Evolutionary conservation across 2,329 filamentous ascomycete genomes (phyloP), one percentile per base, ranked within the genome.

Genomic region (Triangularia verruculosa): DNA sequence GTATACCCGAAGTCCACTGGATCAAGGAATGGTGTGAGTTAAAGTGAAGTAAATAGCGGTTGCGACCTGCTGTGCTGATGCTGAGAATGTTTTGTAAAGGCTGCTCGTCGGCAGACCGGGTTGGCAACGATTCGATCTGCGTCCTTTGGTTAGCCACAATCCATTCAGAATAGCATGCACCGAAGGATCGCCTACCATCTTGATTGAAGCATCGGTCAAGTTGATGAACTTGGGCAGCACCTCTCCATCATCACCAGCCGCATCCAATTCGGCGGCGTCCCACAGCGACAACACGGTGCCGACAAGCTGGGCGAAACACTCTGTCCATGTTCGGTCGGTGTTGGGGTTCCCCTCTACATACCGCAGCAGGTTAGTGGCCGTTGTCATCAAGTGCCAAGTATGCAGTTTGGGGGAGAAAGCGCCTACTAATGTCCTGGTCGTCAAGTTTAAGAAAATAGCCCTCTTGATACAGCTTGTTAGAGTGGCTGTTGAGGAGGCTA

Each of bases 381-480:
- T 59, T 34, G 25, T 62, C 56, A 61, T 57, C 52, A 57, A 27
- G 69, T 67, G 70, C 62, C 55, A 13, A 60, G 39, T n/a, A n/a
- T n/a, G 8, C 55, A 51, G 47, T 25, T 15, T 54, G 25, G 24
- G 39, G 5, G 34, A 5, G 39, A 17, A 15, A 6, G 47, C 32
- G 64, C 92, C 71, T 85, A 97, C 93, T 89, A 61, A 88, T 89
- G 73, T 98, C 96, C 70, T 97, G 88, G 76, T 99, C 95, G 76
- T 97, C 94, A 57, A 99, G 81, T 78, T 98, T 99, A 70, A 99
- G 79, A 70, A 99, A 98, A 74, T 98, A 99, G 39, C 95, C 95
- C 78, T 99, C 95, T 71, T 97, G 93, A 75, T 98, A 99, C 62
- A 98, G 81, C 79, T 98, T 98, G 77, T 97, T 97, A 63, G 88